Evolutionary conservation across 129 eudicot genomes (phyloP).

Genomic region (Artemisia tridentata): DNA sequence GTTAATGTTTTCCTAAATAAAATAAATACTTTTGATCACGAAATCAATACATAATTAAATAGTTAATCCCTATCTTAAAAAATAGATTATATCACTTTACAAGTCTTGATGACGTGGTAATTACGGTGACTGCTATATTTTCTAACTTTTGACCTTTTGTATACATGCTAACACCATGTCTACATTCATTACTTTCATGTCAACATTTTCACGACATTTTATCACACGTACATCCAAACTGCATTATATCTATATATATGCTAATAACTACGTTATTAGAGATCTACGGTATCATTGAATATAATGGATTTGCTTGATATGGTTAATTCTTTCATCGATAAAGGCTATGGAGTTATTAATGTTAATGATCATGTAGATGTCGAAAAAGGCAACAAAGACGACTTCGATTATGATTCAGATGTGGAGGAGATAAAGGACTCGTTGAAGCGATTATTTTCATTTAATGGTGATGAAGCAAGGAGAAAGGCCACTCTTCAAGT

Average conservation of each 20-base stretch:
- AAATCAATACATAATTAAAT: too few species aligned
- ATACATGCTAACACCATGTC: not conserved
- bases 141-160: not conserved
- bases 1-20: too few species aligned
- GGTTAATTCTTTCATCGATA: constrained; percentile 1
- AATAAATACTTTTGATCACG: too few species aligned
- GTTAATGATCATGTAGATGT: too few species aligned
- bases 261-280: not conserved
- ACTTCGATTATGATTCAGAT: not conserved
- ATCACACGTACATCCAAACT: not conserved
- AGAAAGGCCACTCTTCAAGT: constrained; percentile 26
- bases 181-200: not conserved
- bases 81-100: not conserved
- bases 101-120: not conserved
- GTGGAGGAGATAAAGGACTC: constrained; percentile 20
- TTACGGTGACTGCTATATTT: not conserved
- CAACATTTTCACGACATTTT: constrained; percentile 9
- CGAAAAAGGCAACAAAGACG: not conserved
- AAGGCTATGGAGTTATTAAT: not conserved
- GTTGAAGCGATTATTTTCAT: constrained; percentile 31
- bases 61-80: too few species aligned
- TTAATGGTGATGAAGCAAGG: constrained; percentile 24
- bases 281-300: not conserved
- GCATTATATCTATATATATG: too few species aligned
- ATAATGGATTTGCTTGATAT: not conserved